Conservation (phyloP, 805 yeast species). For the Barnettozyma sp. region DNA sequence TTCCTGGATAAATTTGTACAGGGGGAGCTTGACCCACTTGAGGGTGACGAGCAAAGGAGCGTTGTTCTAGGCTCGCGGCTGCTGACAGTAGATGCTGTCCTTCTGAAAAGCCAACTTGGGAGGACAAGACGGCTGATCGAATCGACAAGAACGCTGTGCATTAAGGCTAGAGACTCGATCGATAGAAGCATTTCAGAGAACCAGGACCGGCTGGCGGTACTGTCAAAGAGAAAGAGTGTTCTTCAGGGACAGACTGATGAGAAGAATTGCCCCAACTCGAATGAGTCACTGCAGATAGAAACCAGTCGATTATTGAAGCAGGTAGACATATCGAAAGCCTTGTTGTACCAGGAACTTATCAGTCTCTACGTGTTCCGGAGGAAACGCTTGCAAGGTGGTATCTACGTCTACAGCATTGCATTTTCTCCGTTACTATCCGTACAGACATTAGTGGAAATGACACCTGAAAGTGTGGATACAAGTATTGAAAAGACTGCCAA, state of each 20-base stretch:
- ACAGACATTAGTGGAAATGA: constrained; percentile 13
- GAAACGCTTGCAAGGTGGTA: constrained; percentile 13
- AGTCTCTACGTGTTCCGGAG: constrained; percentile 17
- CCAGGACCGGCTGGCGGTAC: neutral
- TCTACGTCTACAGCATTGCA: constrained; percentile 17
- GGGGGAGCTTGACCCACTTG: neutral
- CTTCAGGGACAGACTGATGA: neutral
- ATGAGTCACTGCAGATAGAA: constrained; percentile 8
- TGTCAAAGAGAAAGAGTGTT: neutral
- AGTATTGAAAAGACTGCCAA: constrained; percentile 16
- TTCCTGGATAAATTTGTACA: constrained; percentile 12
- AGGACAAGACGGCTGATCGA: constrained; percentile 14
- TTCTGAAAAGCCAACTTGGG: constrained; percentile 11
- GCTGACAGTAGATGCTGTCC: constrained; percentile 19
- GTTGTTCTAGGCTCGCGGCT: constrained; percentile 22
- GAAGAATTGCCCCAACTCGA: too few relatives aligned
- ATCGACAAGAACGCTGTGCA: neutral
- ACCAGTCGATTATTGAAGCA: constrained; percentile 17
- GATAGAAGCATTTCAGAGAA: neutral
- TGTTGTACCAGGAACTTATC: constrained; percentile 22
- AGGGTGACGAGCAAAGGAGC: constrained; percentile 9
- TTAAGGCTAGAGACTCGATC: neutral
- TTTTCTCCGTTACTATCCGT: constrained; percentile 21
- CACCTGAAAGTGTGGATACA: constrained; percentile 15
- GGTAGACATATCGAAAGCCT: constrained; percentile 17